Base-by-base conservation (phyloP, 208 protist genomes). In the Leishmania guyanensis region DNA sequence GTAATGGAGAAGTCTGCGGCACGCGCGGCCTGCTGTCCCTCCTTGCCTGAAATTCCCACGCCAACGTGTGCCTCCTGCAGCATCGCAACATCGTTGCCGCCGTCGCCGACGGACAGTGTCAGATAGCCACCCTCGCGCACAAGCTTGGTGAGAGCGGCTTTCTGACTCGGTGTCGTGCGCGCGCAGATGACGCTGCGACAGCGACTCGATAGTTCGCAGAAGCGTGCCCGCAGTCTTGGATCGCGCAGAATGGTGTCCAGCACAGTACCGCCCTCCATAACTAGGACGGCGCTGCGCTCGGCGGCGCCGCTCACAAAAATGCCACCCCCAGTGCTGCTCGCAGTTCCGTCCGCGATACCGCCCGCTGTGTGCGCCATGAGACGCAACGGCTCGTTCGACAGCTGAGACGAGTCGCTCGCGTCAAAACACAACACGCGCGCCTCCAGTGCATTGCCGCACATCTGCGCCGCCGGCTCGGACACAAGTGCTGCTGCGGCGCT, bases 71-170 rank as follows among this genome's bases (percentile, higher is more conserved):
- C 98, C 83, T 97, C 93, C 80, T 99, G 96, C 62, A 99, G 92
- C 98, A 99, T 99, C 29, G 93, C 87, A 4, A 99, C 97, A 82
- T 99, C 97, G 88, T 99, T 99, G 62, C 96, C 97, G 75, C 98
- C 98, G 87, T 99, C 98, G 43, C 98, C 98, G 87, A 99, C 95
- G 26, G 97, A 86, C n/a, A 99, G 89, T 39, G 95, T 98, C 83
- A 97, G 90, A 46, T 80, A 88, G 50, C 89, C 89, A n/a, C 64
- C 51, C 0, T 77, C 70, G 20, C 91, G 86, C 39, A 97, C 91
- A 73, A 98, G 88, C n/a, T 85, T 71, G 5, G 97, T 94, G 39
- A 99, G 77, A 56, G 84, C 82, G 12, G 97, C 96, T 84, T 99
- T 99, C 83, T 99, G 98, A 16, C 92, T 90, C 29, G 98, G 98